Evolutionary conservation across 805 yeast genomes (phyloP), one percentile per base, ranked within the genome.

Genomic region (Schizosaccharomyces osmophilus): DNA sequence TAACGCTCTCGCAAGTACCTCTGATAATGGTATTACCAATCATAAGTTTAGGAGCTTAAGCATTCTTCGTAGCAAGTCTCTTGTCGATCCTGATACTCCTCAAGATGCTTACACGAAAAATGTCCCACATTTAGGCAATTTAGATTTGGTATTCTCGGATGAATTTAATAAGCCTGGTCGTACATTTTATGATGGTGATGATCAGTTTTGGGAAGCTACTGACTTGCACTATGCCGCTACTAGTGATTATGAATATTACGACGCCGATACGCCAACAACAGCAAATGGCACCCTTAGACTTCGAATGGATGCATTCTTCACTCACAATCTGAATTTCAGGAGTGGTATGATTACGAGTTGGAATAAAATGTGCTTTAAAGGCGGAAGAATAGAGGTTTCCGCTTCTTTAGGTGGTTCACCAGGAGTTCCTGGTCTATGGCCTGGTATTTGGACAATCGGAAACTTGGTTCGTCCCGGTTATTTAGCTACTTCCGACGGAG

Each of bases 391-490:
- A 64, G 95, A 86, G 69, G 79, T 85, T 5, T 81, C 87, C 8
- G 90, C 85, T 0, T 78, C 78, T 63, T 73, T 89, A 64, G 95
- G 97, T 43, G 86, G 87, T 64, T 79, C 78, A 66, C 95, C 95
- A 67, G 74, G 79, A 62, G 77, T 83, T 41, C 75, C 84, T 3
- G 97, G 97, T 26, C 74, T 89, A 65, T 89, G 97, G 97, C 97
- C 97, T 0, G 97, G 96, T 77, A 67, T 87, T 63, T 89, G 97
- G 97, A 79, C 95, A 4, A 76, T 89, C 81, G 97, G 97, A 57
- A 89, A 89, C 68, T 75, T 89, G 65, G 97, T 85, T 36, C 80
- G 97, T 66, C 94, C 97, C 0, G 97, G 97, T 11, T 89, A 80
- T 69, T 73, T 81, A 73, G 87, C 95, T 4, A 76, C 90, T 3